Base-by-base conservation (phyloP, 2,329 filamentous ascomycete species). In the Pestalotiopsis sp. region DNA sequence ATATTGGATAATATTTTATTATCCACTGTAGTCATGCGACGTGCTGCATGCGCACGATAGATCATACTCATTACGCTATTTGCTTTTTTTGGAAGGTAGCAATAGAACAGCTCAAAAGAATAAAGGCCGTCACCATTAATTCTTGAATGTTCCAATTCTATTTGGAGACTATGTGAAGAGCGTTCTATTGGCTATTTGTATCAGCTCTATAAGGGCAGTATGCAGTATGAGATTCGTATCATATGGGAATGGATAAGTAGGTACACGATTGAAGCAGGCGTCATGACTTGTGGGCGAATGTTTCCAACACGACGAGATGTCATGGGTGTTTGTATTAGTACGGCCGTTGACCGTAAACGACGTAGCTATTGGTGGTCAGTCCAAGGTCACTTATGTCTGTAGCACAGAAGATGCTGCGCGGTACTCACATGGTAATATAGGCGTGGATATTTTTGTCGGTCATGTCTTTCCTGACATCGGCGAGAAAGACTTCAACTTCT, bases 391-490 rank as follows among this genome's bases (percentile, higher is more conserved):
- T 4, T 13, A 14, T 59, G 31, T 2, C 31, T 13, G 57, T 14
- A 36, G 59, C 14, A 39, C 27, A 17, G 11, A n/a, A 14, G 27
- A 61, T 7, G n/a, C 1, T 4, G 59, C 20, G 14, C 31, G 66
- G 52, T 4, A 74, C 76, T 74, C 57, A 76, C 76, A 75, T 73
- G 12, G 74, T 74, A 61, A 76, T 75, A 67, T 77, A 80, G 23
- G 76, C 76, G 56, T 80, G 78, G 56, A 80, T 79, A 27, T 73
- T 73, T 45, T 72, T 68, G 67, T 80, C 69, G 58, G 68, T 69
- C 69, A 79, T 68, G 64, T 79, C 77, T 58, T 74, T 76, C 61
- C 76, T 72, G 27, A 80, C 77, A 5, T 77, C 74, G 12, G 76
- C 72, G 6, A 80, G 72, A 39, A 80, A 69, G 5, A 75, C 49